Conservation (phyloP, 2,329 filamentous ascomycete genomes). For the Diplodia sapinea region DNA sequence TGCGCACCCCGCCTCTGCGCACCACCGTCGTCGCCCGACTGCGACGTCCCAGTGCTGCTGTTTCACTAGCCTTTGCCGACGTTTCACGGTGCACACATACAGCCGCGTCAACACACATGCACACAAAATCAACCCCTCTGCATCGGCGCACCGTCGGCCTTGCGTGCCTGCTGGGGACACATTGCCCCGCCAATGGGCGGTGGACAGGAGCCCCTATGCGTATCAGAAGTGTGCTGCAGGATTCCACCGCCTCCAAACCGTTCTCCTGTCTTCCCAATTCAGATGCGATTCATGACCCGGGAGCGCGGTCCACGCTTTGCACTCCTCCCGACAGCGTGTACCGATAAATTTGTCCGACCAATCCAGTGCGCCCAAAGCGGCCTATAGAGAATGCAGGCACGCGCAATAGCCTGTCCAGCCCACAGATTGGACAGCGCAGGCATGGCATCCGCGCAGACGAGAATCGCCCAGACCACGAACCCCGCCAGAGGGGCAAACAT, state of each 20-base stretch:
- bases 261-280: constrained; percentile 18
- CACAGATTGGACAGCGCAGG: background rate
- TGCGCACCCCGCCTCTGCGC: background rate
- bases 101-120: constrained; percentile 1
- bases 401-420: background rate
- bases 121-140: background rate
- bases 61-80: constrained; percentile 31
- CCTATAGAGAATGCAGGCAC: constrained; percentile 23
- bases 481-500: background rate
- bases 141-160: background rate
- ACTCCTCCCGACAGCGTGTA: background rate
- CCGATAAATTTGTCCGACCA: constrained; percentile 15
- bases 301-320: background rate
- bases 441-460: constrained; percentile 6
- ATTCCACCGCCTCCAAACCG: constrained; percentile 16
- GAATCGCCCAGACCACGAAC: background rate
- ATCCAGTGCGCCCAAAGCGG: constrained; percentile 1
- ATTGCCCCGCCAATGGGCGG: constrained; percentile 16
- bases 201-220: constrained; percentile 3
- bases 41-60: constrained; percentile 16
- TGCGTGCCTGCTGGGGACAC: constrained; percentile 6
- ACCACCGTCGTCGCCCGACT: constrained; percentile 4
- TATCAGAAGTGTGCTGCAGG: background rate
- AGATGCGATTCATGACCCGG: constrained; percentile 10
- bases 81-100: constrained; percentile 28